Evolutionary conservation across 352 stramenopile species (phyloP).

Genomic region (Globisporangium lucens): DNA sequence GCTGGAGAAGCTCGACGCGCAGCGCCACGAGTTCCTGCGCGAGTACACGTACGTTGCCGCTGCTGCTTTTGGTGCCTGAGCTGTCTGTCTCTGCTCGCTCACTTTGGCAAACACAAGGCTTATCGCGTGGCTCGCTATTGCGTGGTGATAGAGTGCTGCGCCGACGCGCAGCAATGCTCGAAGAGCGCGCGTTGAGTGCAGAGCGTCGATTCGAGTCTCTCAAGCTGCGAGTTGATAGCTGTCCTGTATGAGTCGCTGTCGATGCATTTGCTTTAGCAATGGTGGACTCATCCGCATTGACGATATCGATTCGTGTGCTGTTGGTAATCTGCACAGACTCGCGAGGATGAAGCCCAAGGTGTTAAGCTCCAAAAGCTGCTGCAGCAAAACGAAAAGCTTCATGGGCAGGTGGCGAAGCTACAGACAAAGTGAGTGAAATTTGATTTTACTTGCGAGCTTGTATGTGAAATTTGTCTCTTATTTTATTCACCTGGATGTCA

Average conservation of each 20-base stretch:
- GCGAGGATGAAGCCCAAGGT: neutral
- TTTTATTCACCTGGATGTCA: neutral
- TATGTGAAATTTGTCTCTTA: neutral
- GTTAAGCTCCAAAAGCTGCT: neutral
- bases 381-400: constrained; percentile 1
- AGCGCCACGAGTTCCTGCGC: constrained; percentile 6
- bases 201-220: constrained; percentile 3
- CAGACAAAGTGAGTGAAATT: constrained; percentile 3
- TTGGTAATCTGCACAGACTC: neutral
- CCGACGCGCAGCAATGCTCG: neutral
- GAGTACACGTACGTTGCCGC: constrained; percentile 3
- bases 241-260: neutral
- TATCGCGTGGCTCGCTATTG: neutral
- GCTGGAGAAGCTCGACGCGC: constrained; percentile 10
- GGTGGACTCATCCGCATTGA: neutral
- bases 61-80: neutral
- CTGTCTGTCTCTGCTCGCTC: neutral
- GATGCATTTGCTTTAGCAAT: neutral
- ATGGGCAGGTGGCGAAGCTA: constrained; percentile 2
- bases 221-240: neutral
- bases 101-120: neutral
- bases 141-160: neutral
- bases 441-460: neutral
- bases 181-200: constrained; percentile 7
- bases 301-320: neutral